Percentiles rank a stretch among this genome's conserved stretches.
phyloP scores from a whole-genome alignment of 805 yeast genomes.

The Maudiozyma bulderi region DNA sequence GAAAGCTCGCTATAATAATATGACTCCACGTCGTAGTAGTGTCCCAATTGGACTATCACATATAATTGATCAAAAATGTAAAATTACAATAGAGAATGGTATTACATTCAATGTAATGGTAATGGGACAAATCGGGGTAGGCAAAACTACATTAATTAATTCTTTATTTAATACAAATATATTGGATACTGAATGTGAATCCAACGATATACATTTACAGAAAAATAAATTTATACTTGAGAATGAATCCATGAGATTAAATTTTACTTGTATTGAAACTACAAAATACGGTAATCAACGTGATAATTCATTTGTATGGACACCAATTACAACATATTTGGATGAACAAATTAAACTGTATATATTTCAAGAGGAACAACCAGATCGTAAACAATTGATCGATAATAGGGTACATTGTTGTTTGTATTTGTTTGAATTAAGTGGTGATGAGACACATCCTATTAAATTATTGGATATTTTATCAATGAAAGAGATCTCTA shows the following conservation, averaged over 20 bases:
- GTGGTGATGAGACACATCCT: constrained; percentile 33
- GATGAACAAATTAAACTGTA: constrained; percentile 67
- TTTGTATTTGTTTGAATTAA: constrained; percentile 67
- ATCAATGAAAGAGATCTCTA: constrained; percentile 59
- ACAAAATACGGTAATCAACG: constrained; percentile 69
- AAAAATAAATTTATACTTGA: constrained; percentile 29
- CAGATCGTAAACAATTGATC: constrained; percentile 39
- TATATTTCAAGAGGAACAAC: constrained; percentile 73
- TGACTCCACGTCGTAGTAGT: background rate
- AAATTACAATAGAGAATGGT: constrained; percentile 41
- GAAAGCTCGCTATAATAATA: background rate
- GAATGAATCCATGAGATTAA: constrained; percentile 51
- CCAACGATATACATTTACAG: background rate
- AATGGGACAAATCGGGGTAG: constrained; percentile 80
- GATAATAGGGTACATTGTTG: constrained; percentile 81
- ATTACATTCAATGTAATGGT: constrained; percentile 73
- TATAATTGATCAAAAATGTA: constrained; percentile 26
- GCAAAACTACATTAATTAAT: constrained; percentile 74
- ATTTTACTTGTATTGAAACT: constrained; percentile 59
- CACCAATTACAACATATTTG: constrained; percentile 58
- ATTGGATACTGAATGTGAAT: background rate
- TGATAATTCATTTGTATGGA: constrained; percentile 59
- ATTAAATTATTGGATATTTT: constrained; percentile 54
- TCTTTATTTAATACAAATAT: constrained; percentile 53
- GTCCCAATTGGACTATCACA: constrained; percentile 18